Base-by-base conservation (phyloP, 495 filamentous ascomycete genomes). In the Astrothelium macrocarpum region DNA sequence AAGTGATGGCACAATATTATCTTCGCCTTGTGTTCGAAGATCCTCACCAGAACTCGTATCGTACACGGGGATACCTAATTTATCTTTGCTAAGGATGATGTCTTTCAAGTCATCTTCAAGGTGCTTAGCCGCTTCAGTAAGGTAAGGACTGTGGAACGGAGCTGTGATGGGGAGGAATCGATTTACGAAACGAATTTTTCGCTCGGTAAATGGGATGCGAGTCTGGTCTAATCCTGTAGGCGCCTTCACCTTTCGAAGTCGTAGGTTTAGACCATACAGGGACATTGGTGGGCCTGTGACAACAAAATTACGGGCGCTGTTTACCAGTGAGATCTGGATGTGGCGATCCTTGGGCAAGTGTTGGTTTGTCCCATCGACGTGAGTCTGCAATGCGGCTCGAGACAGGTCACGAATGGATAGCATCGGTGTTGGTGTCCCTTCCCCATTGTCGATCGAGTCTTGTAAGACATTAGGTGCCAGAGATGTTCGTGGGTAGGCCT, bases 151-250 rank as follows among this genome's bases (percentile, higher is more conserved):
- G 78, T 99, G 95, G 79, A 99, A 99, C 7, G 95, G 95, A 10
- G 94, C 89, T 1, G 92, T 96, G 74, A 99, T 97, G 32, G 95
- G 95, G 61, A 99, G 78, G 79, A 99, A 99, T 65, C 94, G 87
- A 77, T 96, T 97, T 61, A 91, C 90, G 70, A 99, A 97, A 69
- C 94, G 90, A 62, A 95, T 80, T 78, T 99, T 99, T 53, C 95
- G 86, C 75, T 97, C 85, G 0, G 93, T 97, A 78, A 89, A 92
- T 4, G 95, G 95, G 53, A 96, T 88, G 61, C 91, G 85, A 66
- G 90, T 96, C 78, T 99, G 94, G 71, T 99, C 95, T 34, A 97
- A 81, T 36, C 95, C 95, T 23, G 95, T 97, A 1, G 95, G 87
- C 18, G 95, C 93, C 78, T 96, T 99, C 70, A 95, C 90, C 76